A percentile compares a stretch with the other conserved stretches of the same genome.
Evolutionary conservation across 164 flowering plant species (phyloP).

Genomic region (Nelumbo lutea): DNA sequence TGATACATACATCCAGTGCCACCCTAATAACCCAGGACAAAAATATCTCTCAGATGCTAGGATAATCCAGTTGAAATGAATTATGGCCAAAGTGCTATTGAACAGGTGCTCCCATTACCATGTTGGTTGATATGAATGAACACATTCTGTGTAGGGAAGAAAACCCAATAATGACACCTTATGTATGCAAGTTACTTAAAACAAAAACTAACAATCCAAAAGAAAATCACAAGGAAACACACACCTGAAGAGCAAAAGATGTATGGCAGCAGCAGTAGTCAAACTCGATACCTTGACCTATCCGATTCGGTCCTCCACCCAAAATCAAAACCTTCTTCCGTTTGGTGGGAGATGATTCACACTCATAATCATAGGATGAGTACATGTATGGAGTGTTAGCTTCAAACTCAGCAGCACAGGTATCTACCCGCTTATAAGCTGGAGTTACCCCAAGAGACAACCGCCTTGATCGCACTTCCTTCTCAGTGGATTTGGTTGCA

Average conservation of each 20-base stretch:
- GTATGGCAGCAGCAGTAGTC: constrained; percentile 99
- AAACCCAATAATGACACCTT: no score
- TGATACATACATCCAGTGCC: background rate
- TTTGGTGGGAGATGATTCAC: constrained; percentile 81
- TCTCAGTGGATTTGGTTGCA: constrained; percentile 74
- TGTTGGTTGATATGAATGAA: no score
- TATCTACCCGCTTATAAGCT: constrained; percentile 88
- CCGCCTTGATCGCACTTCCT: constrained; percentile 64
- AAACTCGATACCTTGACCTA: constrained; percentile 98
- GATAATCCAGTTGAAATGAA: background rate
- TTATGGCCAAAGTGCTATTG: background rate
- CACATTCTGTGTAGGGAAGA: no score
- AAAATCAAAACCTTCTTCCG: constrained; percentile 89
- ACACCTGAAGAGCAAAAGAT: constrained; percentile 94
- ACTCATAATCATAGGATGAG: constrained; percentile 85
- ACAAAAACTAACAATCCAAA: background rate
- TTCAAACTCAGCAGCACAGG: constrained; percentile 98
- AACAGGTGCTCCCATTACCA: background rate
- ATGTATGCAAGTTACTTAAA: background rate
- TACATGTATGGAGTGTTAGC: constrained; percentile 99
- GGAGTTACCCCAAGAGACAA: constrained; percentile 75
- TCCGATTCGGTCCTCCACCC: constrained; percentile 98
- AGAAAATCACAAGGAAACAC: constrained; percentile 9
- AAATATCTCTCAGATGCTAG: no score
- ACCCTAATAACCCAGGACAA: background rate